Conservation (phyloP, 2,329 filamentous ascomycete genomes). For the Thelonectria discophora region DNA sequence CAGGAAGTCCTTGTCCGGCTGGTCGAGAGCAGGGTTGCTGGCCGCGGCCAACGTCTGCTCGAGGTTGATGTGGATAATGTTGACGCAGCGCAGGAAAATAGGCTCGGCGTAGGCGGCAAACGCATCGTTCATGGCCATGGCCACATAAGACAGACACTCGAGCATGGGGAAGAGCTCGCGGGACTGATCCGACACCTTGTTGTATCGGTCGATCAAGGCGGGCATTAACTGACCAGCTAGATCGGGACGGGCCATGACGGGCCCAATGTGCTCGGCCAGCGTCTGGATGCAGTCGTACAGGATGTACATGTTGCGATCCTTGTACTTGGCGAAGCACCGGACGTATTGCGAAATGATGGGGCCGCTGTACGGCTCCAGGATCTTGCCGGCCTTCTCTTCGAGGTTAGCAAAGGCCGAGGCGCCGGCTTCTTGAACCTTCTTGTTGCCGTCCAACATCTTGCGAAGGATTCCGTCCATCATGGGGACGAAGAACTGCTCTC, state of each 20-base stretch:
- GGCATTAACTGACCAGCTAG: conserved; percentile 92
- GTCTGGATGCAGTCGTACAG: conserved; percentile 99
- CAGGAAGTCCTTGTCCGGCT: conserved; percentile 95
- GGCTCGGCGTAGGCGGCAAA: conserved; percentile 88
- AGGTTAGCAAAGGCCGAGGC: conserved; percentile 96
- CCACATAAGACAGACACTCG: conserved; percentile 96
- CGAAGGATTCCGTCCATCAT: conserved; percentile 96
- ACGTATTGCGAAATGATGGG: conserved; percentile 95
- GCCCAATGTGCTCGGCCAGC: conserved; percentile 88
- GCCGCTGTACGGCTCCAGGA: conserved; percentile 83
- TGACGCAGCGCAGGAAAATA: conserved; percentile 87
- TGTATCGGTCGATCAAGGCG: conserved; percentile 87
- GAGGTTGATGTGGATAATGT: conserved; percentile 90
- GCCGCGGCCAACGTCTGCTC: conserved; percentile 79
- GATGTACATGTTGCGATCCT: conserved; percentile 99
- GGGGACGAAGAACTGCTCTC: conserved; percentile 85
- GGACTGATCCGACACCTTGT: conserved; percentile 86
- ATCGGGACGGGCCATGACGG: conserved; percentile 79
- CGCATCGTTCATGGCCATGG: conserved; percentile 80
- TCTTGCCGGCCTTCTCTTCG: conserved; percentile 88
- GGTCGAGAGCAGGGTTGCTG: conserved; percentile 74
- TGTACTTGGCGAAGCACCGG: conserved; percentile 91
- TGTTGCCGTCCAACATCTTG: conserved; percentile 97
- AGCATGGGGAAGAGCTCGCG: conserved; percentile 92
- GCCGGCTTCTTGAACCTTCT: conserved; percentile 95